These are phyloP conservation scores for Bipolaris sorokiniana DNA, from an alignment of 2,329 filamentous ascomycete genomes.

Conservation along the genomic window DNA sequence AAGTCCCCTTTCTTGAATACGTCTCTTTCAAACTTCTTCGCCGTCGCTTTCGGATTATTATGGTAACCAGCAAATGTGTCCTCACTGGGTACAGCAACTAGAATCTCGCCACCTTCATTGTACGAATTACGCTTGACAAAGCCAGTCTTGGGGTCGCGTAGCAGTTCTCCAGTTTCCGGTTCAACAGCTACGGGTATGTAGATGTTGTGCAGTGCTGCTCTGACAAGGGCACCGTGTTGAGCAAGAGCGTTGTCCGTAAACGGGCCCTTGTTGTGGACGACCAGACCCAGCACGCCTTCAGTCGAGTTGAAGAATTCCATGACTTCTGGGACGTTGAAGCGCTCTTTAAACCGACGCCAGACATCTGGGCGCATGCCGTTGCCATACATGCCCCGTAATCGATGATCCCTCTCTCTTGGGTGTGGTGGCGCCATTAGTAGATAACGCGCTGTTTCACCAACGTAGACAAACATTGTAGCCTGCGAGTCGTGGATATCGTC, in stretches of 20 bases:
- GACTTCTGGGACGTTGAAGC: conserved; percentile 67
- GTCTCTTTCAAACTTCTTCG: conserved; percentile 57
- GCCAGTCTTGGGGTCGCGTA: conserved; percentile 68
- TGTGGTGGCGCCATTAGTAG: conserved; percentile 69
- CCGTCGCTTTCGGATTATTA: conserved; percentile 68
- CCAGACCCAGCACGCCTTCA: conserved; percentile 69
- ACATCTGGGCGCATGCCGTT: conserved; percentile 73
- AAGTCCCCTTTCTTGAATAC: conserved; percentile 54
- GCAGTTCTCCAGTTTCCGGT: conserved; percentile 68
- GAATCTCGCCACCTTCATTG: conserved; percentile 72
- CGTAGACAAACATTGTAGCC: conserved; percentile 75
- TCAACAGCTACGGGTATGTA: conserved; percentile 72
- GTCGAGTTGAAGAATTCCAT: conserved; percentile 79
- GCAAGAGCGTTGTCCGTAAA: conserved; percentile 67
- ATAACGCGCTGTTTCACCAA: conserved; percentile 77
- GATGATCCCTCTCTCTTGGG: conserved; percentile 63
- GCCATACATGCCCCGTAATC: conserved; percentile 65
- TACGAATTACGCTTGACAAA: conserved; percentile 68
- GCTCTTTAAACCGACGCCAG: conserved; percentile 67
- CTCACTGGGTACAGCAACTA: conserved; percentile 64
- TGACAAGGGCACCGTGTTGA: conserved; percentile 68
- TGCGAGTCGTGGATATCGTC: conserved; percentile 69
- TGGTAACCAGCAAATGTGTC: conserved; percentile 67
- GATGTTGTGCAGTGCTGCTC: conserved; percentile 58
- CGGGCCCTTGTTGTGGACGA: conserved; percentile 60